Evolutionary conservation across 75 land plant genomes (phyloP), one percentile per base, ranked within the genome.

Genomic region (Selaginella moellendorffii): DNA sequence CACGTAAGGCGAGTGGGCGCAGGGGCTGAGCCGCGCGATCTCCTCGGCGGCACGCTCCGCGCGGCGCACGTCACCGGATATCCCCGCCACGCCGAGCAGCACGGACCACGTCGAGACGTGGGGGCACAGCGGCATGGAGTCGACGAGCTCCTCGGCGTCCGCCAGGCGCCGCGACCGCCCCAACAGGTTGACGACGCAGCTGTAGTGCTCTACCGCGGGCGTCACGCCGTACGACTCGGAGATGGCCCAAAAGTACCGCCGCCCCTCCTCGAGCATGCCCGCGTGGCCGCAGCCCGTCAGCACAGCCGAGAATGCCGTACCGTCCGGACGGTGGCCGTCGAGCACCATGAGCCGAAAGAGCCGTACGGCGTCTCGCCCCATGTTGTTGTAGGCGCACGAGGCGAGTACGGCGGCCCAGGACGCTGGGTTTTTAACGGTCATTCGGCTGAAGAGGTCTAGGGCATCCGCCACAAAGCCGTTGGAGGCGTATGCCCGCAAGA

Each of bases 401-500:
- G 14, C 46, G 10, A 36, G 10, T 14, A 36, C 14, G 14, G 46
- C 14, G 10, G 46, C 5, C 46, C 46, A 36, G 46, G 10, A 5
- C 5, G 46, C 14, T 36, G 14, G 14, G 46, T 36, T 36, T 14
- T 14, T 36, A 36, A 36, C 74, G 53, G 69, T 60, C 97, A 91
- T 84, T 54, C 81, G 81, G 31, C 65, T 77, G 14, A 81, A 54
- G 24, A 69, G 24, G 10, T 28, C 22, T 24, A 82, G 83, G 88
- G 87, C 82, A 53, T 77, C 27, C 19, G 74, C 74, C 52, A 91
- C 74, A 56, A 80, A 72, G 2, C 84, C 86, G 31, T 42, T 70
- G 27, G 64, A 64, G 1, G 86, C 93, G 70, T 85, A 91, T 28
- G 82, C 79, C 63, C 66, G 61, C 19, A 87, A 63, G 29, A 86